A percentile compares a stretch with the other conserved stretches of the same genome.
phyloP scores from a whole-genome alignment of 2,329 filamentous ascomycete genomes.

The Aureobasidium mangrovei region DNA sequence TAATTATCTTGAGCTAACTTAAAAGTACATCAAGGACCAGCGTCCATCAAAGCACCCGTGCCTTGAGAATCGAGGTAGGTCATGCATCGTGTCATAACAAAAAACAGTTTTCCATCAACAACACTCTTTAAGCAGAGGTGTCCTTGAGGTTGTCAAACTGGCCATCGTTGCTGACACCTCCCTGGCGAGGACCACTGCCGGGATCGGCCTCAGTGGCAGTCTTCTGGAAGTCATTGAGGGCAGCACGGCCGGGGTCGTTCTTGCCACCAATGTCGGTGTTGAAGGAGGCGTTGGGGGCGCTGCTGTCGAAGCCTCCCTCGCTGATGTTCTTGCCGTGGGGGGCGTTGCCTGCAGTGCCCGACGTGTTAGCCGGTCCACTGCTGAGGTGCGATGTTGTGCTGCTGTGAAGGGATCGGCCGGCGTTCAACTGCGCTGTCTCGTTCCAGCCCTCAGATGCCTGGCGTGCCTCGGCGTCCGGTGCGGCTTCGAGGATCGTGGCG shows the following conservation, averaged over 20 bases:
- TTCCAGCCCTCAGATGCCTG: constrained; percentile 33
- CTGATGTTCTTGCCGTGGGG: constrained; percentile 44
- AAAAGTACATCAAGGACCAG: neutral
- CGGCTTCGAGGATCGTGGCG: constrained; percentile 43
- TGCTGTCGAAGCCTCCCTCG: constrained; percentile 39
- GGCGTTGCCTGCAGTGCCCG: constrained; percentile 18
- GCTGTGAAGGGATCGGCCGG: constrained; percentile 29
- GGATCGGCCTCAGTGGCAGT: constrained; percentile 9
- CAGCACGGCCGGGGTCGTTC: constrained; percentile 47
- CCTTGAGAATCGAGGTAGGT: neutral
- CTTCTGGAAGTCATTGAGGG: constrained; percentile 28
- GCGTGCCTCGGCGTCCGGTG: constrained; percentile 38
- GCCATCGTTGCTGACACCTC: constrained; percentile 9
- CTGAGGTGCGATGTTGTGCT: constrained; percentile 10
- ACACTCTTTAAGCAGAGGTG: constrained; percentile 2
- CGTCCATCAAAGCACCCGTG: neutral
- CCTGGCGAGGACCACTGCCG: constrained; percentile 1
- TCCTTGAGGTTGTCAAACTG: constrained; percentile 10
- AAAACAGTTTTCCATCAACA: neutral
- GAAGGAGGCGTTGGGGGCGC: constrained; percentile 42
- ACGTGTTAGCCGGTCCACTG: neutral
- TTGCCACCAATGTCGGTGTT: constrained; percentile 44
- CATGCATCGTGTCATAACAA: constrained; percentile 1
- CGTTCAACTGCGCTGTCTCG: constrained; percentile 32
- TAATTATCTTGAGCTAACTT: neutral